Conservation (phyloP, 257 asterid species). For the Ophiorrhiza pumila region DNA sequence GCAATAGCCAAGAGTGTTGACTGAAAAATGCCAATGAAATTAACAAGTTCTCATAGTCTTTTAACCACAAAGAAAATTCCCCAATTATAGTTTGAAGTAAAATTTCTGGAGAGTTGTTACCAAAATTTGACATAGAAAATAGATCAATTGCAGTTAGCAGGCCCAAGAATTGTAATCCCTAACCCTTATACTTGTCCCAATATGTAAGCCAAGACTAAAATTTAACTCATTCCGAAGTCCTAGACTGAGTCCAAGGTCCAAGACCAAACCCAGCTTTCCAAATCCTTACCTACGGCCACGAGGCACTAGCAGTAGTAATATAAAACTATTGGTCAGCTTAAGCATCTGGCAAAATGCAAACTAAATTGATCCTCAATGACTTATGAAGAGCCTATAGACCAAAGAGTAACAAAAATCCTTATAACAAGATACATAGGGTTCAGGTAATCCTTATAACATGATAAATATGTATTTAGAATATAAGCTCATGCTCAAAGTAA, state of each 20-base stretch:
- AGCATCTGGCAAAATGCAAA: background rate
- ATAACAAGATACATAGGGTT: background rate
- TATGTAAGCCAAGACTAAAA: background rate
- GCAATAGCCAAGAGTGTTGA: background rate
- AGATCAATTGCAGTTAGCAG: background rate
- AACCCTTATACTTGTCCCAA: background rate
- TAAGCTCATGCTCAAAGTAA: background rate
- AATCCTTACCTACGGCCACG: background rate
- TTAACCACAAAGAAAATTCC: background rate
- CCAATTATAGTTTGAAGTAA: background rate
- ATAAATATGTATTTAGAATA: background rate
- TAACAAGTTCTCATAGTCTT: background rate
- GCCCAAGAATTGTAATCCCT: background rate
- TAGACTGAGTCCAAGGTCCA: background rate
- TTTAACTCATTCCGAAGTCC: background rate
- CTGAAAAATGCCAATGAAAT: background rate
- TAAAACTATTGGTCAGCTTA: background rate
- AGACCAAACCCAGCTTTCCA: background rate
- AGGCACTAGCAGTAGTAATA: background rate
- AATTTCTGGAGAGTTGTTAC: background rate
- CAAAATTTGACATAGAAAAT: background rate
- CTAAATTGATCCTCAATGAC: background rate
- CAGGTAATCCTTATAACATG: background rate
- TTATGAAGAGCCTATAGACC: background rate
- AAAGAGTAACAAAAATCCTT: background rate